These are phyloP conservation scores for Boletus coffeatus DNA, from an alignment of 1,284 basidiomycete genomes.

Conservation along the genomic window DNA sequence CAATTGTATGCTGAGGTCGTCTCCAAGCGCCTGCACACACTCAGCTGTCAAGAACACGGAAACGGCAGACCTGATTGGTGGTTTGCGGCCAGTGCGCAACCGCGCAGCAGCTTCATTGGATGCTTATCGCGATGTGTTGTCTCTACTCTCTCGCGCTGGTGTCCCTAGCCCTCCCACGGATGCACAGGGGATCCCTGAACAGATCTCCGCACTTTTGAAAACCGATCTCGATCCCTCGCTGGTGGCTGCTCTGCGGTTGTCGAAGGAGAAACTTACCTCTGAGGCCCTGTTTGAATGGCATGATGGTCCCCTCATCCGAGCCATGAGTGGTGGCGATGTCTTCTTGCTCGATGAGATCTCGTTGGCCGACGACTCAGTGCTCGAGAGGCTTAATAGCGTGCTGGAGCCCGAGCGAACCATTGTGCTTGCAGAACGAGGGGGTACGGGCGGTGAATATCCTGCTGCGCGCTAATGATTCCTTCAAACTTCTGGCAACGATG, in stretches of 20 bases:
- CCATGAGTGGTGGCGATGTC: constrained; percentile 85
- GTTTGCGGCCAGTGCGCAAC: constrained; percentile 90
- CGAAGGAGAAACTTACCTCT: constrained; percentile 41
- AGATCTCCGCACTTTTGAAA: constrained; percentile 32
- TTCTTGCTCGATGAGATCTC: constrained; percentile 98
- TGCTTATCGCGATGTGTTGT: constrained; percentile 37
- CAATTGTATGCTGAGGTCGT: constrained; percentile 79
- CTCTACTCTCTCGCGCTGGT: constrained; percentile 39
- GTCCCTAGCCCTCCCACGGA: constrained; percentile 30
- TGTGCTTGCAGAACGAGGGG: constrained; percentile 91
- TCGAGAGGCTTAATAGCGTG: constrained; percentile 96
- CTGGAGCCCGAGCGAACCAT: constrained; percentile 88
- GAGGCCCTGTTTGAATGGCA: constrained; percentile 94
- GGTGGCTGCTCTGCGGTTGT: constrained; percentile 34
- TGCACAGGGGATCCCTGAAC: constrained; percentile 34
- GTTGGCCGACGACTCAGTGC: constrained; percentile 95
- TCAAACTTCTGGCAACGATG: constrained; percentile 97
- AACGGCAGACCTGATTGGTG: constrained; percentile 94
- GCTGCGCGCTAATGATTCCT: constrained; percentile 56
- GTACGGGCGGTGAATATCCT: constrained; percentile 65
- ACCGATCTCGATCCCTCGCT: constrained; percentile 28
- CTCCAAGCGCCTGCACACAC: constrained; percentile 59
- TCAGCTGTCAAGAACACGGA: constrained; percentile 99
- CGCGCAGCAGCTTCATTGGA: constrained; percentile 48
- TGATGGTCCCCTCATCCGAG: constrained; percentile 90